Evolutionary conservation across 768 basidiomycete species (phyloP).

Genomic region (Boletales sp.): DNA sequence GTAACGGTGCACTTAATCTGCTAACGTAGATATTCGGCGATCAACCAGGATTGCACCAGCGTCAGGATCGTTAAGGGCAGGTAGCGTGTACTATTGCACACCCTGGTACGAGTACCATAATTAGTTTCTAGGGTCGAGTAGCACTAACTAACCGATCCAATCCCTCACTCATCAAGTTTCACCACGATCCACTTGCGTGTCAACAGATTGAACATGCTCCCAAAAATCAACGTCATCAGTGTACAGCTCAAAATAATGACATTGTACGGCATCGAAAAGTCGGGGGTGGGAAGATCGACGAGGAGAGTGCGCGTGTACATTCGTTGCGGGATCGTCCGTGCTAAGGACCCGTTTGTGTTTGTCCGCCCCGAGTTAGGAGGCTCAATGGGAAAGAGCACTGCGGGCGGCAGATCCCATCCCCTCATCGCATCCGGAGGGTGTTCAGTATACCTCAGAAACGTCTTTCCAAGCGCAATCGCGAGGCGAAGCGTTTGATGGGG

Average conservation of each 20-base stretch:
- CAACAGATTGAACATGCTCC: slow-evolving; percentile 84
- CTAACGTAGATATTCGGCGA: too few species aligned
- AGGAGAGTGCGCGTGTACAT: slow-evolving; percentile 83
- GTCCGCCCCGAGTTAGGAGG: not conserved
- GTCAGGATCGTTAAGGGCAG: too few species aligned
- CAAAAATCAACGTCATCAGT: slow-evolving; percentile 89
- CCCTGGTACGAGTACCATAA: too few species aligned
- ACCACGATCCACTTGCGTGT: slow-evolving; percentile 76
- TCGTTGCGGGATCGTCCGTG: slow-evolving; percentile 25
- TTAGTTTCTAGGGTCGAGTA: too few species aligned
- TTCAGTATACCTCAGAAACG: slow-evolving; percentile 90
- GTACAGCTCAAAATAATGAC: slow-evolving; percentile 97
- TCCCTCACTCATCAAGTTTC: slow-evolving; percentile 22
- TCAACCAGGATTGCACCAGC: too few species aligned
- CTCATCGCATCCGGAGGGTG: slow-evolving; percentile 94
- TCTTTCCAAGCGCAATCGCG: slow-evolving; percentile 72
- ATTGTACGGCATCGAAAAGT: slow-evolving; percentile 99
- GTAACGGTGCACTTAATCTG: too few species aligned
- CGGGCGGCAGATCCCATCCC: slow-evolving; percentile 91
- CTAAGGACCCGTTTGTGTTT: slow-evolving; percentile 1
- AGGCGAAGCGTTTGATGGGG: slow-evolving; percentile 60
- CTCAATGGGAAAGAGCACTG: slow-evolving; percentile 54
- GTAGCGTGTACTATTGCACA: too few species aligned
- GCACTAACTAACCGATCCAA: too few species aligned
- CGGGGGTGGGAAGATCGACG: slow-evolving; percentile 94